Evolutionary conservation across 2,329 filamentous ascomycete species (phyloP).

Genomic region (Nothomitra cinnamomea): DNA sequence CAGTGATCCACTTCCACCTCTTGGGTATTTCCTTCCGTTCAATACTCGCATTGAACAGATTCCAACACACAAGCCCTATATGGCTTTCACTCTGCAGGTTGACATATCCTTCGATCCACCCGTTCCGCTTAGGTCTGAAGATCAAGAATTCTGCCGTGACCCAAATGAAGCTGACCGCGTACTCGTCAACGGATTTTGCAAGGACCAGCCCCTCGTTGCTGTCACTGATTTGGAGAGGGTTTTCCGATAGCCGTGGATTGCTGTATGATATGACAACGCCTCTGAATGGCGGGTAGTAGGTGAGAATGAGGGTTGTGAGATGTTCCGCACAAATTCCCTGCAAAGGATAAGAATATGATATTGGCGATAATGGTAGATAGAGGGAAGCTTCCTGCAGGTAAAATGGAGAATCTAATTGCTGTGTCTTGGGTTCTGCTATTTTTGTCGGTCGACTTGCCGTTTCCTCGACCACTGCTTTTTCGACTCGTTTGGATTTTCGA

Average conservation of each 20-base stretch:
- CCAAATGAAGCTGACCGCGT: constrained; percentile 74
- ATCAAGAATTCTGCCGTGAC: constrained; percentile 74
- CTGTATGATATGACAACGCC: constrained; percentile 62
- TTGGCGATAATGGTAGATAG: constrained; percentile 57
- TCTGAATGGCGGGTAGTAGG: constrained; percentile 54
- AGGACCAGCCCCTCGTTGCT: constrained; percentile 28
- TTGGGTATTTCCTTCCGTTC: constrained; percentile 57
- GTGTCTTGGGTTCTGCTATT: not conserved
- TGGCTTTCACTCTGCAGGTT: constrained; percentile 82
- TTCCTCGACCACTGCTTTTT: not conserved
- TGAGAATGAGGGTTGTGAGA: constrained; percentile 56
- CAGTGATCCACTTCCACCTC: constrained; percentile 65
- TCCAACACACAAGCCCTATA: constrained; percentile 75
- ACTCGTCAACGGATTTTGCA: constrained; percentile 49
- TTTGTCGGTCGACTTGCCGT: no score
- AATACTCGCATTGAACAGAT: constrained; percentile 82
- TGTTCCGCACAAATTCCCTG: constrained; percentile 58
- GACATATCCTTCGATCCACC: constrained; percentile 61
- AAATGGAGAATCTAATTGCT: constrained; percentile 42
- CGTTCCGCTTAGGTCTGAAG: constrained; percentile 58
- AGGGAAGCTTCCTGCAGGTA: constrained; percentile 64
- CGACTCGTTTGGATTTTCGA: constrained; percentile 17
- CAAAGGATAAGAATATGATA: constrained; percentile 51
- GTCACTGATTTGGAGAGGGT: constrained; percentile 34
- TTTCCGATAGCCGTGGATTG: constrained; percentile 48